Percentiles rank a stretch among this genome's conserved stretches.
These are phyloP conservation scores for Phytophthora fragariaefolia DNA, from an alignment of 352 stramenopile species.

Conservation along the genomic window DNA sequence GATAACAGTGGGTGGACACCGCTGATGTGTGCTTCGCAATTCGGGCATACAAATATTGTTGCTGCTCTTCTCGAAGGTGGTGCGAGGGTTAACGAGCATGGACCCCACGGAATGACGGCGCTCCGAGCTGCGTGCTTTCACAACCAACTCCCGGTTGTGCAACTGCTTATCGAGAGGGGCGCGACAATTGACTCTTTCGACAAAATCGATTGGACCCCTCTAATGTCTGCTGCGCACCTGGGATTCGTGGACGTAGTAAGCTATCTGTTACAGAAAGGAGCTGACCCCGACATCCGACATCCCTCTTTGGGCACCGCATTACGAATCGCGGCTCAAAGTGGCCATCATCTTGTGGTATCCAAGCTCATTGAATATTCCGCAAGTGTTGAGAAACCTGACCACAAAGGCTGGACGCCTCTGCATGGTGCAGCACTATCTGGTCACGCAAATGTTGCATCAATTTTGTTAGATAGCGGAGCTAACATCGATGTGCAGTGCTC, in stretches of 20 bases:
- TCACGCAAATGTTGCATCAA: neutral
- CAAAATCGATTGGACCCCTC: no score
- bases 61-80: no score
- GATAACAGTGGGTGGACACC: neutral
- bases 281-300: no score
- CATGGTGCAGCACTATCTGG: neutral
- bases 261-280: no score
- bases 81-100: neutral
- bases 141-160: no score
- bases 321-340: no score
- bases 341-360: no score
- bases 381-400: no score
- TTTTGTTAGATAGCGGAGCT: neutral
- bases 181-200: conserved; percentile 2
- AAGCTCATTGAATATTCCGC: no score
- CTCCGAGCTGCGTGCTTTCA: neutral
- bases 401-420: neutral
- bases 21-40: neutral
- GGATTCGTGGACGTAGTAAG: no score
- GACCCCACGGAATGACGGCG: neutral
- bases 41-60: neutral
- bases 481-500: neutral
- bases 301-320: no score
- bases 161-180: neutral
- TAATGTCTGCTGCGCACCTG: no score